Evolutionary conservation across 306 rosid species (phyloP), one percentile per base, ranked within the genome.

Genomic region (Cucurbita ficifolia): DNA sequence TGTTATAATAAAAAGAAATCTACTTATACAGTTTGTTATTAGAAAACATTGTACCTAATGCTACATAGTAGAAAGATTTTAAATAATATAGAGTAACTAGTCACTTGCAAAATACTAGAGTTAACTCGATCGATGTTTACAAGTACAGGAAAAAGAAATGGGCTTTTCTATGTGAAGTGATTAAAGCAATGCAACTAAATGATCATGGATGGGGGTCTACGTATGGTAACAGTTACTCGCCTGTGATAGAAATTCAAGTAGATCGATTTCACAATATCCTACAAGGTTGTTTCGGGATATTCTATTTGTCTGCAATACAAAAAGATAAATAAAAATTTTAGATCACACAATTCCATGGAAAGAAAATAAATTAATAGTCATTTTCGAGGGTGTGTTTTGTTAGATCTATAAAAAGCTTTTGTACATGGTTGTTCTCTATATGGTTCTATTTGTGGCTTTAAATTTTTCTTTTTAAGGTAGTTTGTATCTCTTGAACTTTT

Each of bases 181-280:
- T 45, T 21, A 7, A 42, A 64, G 13, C 13, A 22, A 68, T 68
- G 55, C 10, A 64, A 65, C 72, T 42, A 65, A 43, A 65, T 42
- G 46, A 50, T 70, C 59, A 11, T 24, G 43, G 12, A 76, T 11
- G 17, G 38, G 49, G 38, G 49, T 70, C 33, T 19, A 48, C 0
- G 33, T 73, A 70, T 10, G 54, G 72, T 3, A 74, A 76, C 48
- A 52, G 81, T 73, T 65, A 62, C 90, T 87, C 74, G 86, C 98
- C 89, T 78, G 78, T 60, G 88, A 46, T 73, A 94, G 84, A 84
- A 84, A 89, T 64, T 94, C 97, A 77, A 94, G 86, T 35, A 94
- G 94, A 87, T 90, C 90, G 75, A 94, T 75, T 81, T 94, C 98
- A 77, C 96, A 84, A 80, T 85, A 94, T 81, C 98, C 98, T 50